Conservation (phyloP, 2,329 filamentous ascomycete species). For the Fusarium napiforme region DNA sequence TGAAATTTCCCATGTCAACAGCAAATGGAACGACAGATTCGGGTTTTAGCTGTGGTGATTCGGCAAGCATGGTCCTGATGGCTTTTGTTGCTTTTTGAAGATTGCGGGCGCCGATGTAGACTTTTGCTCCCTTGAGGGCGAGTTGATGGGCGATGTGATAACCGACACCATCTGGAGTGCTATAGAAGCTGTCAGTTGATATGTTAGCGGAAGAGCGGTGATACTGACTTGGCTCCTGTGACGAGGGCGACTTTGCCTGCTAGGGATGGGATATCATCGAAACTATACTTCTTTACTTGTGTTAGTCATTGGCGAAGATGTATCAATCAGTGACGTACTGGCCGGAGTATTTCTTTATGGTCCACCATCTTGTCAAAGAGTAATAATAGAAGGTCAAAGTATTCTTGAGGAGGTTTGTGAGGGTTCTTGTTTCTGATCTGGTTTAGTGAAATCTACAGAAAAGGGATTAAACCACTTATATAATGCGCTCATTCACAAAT, state of each 20-base stretch:
- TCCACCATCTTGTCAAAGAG: background rate
- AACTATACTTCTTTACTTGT: background rate
- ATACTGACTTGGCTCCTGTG: background rate
- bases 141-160: background rate
- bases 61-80: background rate
- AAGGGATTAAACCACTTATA: accelerated
- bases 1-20: background rate
- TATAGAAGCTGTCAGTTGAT: background rate
- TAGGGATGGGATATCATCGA: background rate
- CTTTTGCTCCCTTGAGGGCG: background rate
- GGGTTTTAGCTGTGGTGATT: background rate
- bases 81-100: background rate
- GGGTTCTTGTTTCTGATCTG: accelerated
- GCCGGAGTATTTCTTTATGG: background rate
- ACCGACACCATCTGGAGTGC: background rate
- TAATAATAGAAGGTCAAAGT: accelerated
- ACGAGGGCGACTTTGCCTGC: background rate
- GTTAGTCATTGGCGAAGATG: background rate
- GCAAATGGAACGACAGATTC: background rate
- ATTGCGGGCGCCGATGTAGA: background rate
- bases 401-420: background rate
- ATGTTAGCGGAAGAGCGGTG: accelerated
- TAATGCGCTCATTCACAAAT: accelerated
- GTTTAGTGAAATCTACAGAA: accelerated
- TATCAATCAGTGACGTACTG: background rate